Evolutionary conservation across 2,329 filamentous ascomycete genomes (phyloP), one percentile per base, ranked within the genome.

Genomic region (Ciborinia camelliae): DNA sequence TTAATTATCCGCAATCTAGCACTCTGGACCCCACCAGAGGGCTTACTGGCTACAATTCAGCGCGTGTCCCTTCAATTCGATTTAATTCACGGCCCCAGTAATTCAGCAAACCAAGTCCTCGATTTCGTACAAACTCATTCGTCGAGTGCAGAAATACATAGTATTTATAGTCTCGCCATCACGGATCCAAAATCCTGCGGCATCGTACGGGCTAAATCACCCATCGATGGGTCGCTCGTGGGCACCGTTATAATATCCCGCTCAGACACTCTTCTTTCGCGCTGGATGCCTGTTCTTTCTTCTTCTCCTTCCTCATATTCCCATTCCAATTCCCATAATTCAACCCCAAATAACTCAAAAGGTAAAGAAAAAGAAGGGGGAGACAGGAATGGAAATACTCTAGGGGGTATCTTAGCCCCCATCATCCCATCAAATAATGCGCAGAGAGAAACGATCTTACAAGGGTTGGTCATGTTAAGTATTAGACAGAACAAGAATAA

Each of bases 221-320:
- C 82, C 0, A 81, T 82, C 60, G 86, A 89, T 69, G 86, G 85
- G 2, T 79, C 81, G 8, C 77, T 90, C 35, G 78, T 90, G 10
- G 87, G 86, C 2, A 89, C 83, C 1, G 82, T 90, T 2, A 85
- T 90, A 62, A 79, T 90, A 10, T 89, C 87, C 72, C 86, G 86
- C 68, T 79, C 81, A 64, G 80, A 81, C 47, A 86, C 85, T 5
- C 76, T 77, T 15, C 77, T 89, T 35, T 84, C 86, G 1, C 84
- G 86, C 53, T 85, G 84, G 69, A 82, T 89, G 69, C 86, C 87
- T 0, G 80, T 81, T 1, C 76, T 89, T 63, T 83, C 81, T 66
- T 81, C 84, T 3, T 78, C 81, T 14, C 58, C 39, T n/a, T 30
- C 26, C n/a, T 52, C 45, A 6, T 35, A n/a, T 9, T 50, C 32